Conservation (phyloP, 768 basidiomycete species). For the Boletellus ananas region DNA sequence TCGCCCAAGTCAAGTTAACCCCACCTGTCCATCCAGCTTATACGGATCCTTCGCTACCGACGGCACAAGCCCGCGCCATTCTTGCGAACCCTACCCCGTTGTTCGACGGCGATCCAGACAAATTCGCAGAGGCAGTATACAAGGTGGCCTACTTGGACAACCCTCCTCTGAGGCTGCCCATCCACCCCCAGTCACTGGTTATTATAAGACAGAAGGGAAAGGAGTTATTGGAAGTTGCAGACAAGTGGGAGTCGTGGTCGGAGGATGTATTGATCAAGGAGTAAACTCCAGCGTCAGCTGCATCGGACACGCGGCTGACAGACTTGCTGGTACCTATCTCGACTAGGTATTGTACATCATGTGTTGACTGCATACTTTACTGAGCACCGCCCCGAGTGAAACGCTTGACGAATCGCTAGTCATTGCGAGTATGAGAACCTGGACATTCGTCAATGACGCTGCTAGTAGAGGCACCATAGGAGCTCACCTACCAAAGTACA, state of each 20-base stretch:
- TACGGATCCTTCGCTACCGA: constrained; percentile 3
- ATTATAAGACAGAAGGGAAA: background rate
- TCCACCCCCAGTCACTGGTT: background rate
- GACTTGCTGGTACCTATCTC: too few relatives aligned
- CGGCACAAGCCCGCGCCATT: background rate
- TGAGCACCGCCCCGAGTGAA: too few relatives aligned
- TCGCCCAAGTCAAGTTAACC: background rate
- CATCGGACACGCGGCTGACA: too few relatives aligned
- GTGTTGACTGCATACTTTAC: too few relatives aligned
- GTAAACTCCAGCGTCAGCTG: background rate
- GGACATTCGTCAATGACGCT: too few relatives aligned
- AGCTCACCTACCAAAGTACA: too few relatives aligned
- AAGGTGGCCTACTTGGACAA: constrained; percentile 5
- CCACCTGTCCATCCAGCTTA: constrained; percentile 14
- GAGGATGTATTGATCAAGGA: constrained; percentile 9
- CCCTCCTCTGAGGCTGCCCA: constrained; percentile 18
- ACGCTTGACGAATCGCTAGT: too few relatives aligned
- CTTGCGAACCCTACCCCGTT: background rate
- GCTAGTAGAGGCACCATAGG: too few relatives aligned
- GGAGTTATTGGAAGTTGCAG: constrained; percentile 10
- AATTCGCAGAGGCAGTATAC: constrained; percentile 13
- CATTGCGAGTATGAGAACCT: too few relatives aligned
- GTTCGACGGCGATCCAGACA: constrained; percentile 13
- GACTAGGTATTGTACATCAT: too few relatives aligned
- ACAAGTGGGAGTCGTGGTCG: constrained; percentile 20